These are phyloP conservation scores for Cryptococcus neoformans DNA, from an alignment of 1,284 basidiomycete genomes.

Conservation along the genomic window DNA sequence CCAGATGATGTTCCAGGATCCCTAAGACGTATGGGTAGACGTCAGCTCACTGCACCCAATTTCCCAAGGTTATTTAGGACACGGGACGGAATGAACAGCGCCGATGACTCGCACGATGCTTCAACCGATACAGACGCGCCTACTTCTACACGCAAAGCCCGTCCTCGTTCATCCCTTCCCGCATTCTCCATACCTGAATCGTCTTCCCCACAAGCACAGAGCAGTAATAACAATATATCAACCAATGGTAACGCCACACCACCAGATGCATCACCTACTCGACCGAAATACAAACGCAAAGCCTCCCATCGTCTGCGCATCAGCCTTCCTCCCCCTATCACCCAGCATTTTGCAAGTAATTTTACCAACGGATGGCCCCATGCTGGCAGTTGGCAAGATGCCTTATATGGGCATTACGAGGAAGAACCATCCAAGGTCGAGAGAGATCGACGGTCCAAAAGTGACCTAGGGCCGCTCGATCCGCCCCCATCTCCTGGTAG, in stretches of 20 bases:
- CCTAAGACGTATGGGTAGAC: background rate
- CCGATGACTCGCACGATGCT: no score
- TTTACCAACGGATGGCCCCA: conserved; percentile 36
- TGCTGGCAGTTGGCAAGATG: conserved; percentile 46
- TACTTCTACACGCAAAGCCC: background rate
- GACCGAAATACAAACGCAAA: conserved; percentile 9
- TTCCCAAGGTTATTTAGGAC: conserved; percentile 17
- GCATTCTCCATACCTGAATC: conserved; percentile 3
- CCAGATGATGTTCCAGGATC: background rate
- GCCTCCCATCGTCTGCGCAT: conserved; percentile 22
- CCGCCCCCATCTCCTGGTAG: background rate
- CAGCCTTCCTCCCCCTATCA: conserved; percentile 31
- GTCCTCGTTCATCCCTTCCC: background rate
- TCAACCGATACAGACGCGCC: no score
- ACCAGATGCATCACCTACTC: conserved; percentile 10
- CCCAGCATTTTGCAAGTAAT: conserved; percentile 24
- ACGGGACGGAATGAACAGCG: background rate
- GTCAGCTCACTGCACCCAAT: conserved; percentile 18
- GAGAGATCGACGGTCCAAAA: background rate
- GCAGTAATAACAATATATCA: background rate
- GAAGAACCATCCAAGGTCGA: conserved; percentile 7
- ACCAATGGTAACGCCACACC: background rate
- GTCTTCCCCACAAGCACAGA: background rate
- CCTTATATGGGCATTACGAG: conserved; percentile 33
- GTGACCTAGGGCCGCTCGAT: background rate